phyloP scores from a whole-genome alignment of 1,139 yeast genomes.

The Candida sojae region DNA sequence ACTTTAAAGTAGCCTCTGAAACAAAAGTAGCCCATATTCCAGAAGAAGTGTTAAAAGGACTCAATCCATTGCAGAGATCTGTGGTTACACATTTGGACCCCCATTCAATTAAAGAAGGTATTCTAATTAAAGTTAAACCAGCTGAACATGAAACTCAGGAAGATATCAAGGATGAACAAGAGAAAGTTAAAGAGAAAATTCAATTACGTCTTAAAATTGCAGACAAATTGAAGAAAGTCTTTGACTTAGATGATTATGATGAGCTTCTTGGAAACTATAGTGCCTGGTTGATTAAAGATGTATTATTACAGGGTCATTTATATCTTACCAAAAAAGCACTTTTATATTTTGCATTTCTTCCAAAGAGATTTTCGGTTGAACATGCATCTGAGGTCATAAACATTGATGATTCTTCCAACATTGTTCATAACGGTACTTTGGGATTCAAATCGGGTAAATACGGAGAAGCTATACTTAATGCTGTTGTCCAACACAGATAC shows the following conservation, averaged over 20 bases:
- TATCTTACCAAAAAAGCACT: constrained; percentile 67
- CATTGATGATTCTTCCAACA: constrained; percentile 32
- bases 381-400: constrained; percentile 8
- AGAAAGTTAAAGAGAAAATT: constrained; percentile 15
- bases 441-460: constrained; percentile 51
- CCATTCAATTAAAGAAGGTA: constrained; percentile 22
- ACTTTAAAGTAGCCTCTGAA: constrained; percentile 1
- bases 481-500: constrained; percentile 42
- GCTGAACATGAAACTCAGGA: constrained; percentile 9
- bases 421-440: constrained; percentile 48
- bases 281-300: constrained; percentile 82
- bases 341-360: constrained; percentile 81
- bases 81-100: constrained; percentile 36
- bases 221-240: constrained; percentile 36
- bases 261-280: constrained; percentile 57
- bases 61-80: constrained; percentile 38
- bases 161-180: constrained; percentile 14
- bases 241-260: constrained; percentile 50
- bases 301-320: constrained; percentile 81
- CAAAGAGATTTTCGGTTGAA: constrained; percentile 37
- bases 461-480: constrained; percentile 39
- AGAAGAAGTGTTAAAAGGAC: constrained; percentile 6
- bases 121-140: constrained; percentile 19
- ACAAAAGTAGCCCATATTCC: constrained; percentile 3
- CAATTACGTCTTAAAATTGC: constrained; percentile 34